phyloP scores from a whole-genome alignment of 164 flowering plant genomes.

The Kalanchoe fedtschenkoi region DNA sequence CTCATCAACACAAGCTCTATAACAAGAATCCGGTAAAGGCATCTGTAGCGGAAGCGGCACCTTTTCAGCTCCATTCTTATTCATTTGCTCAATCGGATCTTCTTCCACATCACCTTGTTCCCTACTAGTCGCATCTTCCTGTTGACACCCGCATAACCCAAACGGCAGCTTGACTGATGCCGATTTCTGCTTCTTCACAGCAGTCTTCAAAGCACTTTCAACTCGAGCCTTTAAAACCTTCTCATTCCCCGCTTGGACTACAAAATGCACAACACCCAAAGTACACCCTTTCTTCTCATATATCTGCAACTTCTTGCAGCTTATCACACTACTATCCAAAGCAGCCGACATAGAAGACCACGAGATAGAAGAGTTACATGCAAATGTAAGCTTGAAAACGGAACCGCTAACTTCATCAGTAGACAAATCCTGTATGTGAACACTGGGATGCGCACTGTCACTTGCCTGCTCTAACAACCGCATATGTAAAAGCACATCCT shows the following conservation, averaged over 20 bases:
- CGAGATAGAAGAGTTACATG: slow-evolving; percentile 65
- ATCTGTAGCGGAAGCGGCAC: slow-evolving; percentile 26
- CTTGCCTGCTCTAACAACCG: slow-evolving; percentile 70
- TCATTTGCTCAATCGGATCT: slow-evolving; percentile 26
- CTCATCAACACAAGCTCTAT: slow-evolving; percentile 63
- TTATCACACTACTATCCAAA: slow-evolving; percentile 54
- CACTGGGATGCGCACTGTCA: slow-evolving; percentile 53
- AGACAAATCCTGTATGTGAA: slow-evolving; percentile 55
- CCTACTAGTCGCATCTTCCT: slow-evolving; percentile 41
- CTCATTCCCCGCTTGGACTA: slow-evolving; percentile 59
- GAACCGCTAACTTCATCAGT: slow-evolving; percentile 40
- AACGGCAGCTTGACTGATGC: slow-evolving; percentile 67
- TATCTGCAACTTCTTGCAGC: slow-evolving; percentile 85
- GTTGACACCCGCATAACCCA: slow-evolving; percentile 95
- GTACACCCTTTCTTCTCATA: slow-evolving; percentile 83
- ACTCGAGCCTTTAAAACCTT: slow-evolving; percentile 41
- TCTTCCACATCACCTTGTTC: slow-evolving; percentile 47
- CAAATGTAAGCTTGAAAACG: slow-evolving; percentile 70
- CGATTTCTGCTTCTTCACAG: slow-evolving; percentile 50
- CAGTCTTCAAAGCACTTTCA: slow-evolving; percentile 56
- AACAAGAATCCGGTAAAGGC: slow-evolving; percentile 49
- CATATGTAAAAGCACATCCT: slow-evolving; percentile 84
- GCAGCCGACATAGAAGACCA: slow-evolving; percentile 75
- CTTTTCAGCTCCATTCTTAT: slow-evolving; percentile 31
- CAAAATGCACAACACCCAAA: slow-evolving; percentile 46